Percentiles rank a stretch among this genome's conserved stretches.
These are phyloP conservation scores for Gossypium lobatum DNA, from an alignment of 441 rosid genomes.

Conservation along the genomic window DNA sequence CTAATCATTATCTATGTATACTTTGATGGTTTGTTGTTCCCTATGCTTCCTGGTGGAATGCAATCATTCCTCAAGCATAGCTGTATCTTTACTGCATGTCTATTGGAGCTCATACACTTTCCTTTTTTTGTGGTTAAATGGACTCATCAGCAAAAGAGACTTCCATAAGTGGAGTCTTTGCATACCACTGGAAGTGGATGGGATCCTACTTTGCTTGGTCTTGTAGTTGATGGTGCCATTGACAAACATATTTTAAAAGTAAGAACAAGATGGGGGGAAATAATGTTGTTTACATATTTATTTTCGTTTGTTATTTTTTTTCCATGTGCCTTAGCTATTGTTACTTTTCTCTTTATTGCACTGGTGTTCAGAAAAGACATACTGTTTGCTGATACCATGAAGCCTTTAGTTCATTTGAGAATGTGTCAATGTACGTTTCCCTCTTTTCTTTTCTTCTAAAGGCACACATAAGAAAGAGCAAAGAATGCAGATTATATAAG, in stretches of 20 bases:
- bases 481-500: background rate
- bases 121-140: conserved; percentile 2
- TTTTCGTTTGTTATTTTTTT: background rate
- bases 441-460: background rate
- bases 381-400: background rate
- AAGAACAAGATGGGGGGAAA: background rate
- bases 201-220: background rate
- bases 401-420: background rate
- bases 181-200: background rate
- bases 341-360: background rate
- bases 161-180: background rate
- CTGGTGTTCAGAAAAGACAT: background rate
- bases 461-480: background rate
- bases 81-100: conserved; percentile 1
- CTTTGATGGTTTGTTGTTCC: background rate
- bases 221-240: background rate
- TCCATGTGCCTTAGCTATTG: background rate
- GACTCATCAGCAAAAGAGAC: background rate
- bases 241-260: background rate
- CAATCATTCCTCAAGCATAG: background rate
- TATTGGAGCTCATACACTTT: background rate
- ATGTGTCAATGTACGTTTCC: background rate
- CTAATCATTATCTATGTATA: background rate
- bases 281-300: background rate
- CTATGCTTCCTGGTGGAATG: background rate